phyloP scores from a whole-genome alignment of 2,329 filamentous ascomycete species.

The Sclerotinia minor region DNA sequence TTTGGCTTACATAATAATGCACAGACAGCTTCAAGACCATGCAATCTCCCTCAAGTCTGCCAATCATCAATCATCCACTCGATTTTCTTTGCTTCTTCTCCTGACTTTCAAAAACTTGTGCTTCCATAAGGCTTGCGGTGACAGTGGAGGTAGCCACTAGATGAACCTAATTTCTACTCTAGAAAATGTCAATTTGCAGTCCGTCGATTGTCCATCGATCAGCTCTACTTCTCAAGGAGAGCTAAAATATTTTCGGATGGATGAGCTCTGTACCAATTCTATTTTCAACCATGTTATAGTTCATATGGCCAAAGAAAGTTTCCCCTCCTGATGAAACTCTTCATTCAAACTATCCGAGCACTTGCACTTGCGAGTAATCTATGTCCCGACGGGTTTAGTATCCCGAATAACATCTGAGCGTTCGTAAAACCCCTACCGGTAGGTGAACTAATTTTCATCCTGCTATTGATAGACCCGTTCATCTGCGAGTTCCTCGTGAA shows the following conservation, averaged over 20 bases:
- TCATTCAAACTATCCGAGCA: neutral
- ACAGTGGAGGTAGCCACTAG: neutral
- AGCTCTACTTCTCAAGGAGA: neutral
- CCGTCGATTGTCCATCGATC: neutral
- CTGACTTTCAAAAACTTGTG: neutral
- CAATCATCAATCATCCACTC: neutral
- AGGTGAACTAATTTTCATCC: neutral
- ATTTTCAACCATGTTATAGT: neutral
- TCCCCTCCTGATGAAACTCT: neutral
- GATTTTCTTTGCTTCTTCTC: constrained; percentile 4
- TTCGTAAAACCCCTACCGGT: constrained; percentile 4
- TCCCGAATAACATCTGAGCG: constrained; percentile 16
- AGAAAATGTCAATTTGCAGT: constrained; percentile 3
- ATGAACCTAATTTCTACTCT: neutral
- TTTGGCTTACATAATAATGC: constrained; percentile 10
- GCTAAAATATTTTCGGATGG: neutral
- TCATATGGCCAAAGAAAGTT: neutral
- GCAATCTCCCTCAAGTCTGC: neutral
- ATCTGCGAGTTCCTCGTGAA: neutral
- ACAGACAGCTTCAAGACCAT: constrained; percentile 1
- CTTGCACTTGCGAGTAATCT: neutral
- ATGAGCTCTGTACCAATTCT: neutral
- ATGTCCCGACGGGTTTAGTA: constrained; percentile 5
- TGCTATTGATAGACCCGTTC: neutral
- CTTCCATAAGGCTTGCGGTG: neutral